A percentile compares a stretch with the other conserved stretches of the same genome.
Conservation (phyloP, 2,329 filamentous ascomycete species). For the Scedosporium minutisporum region DNA sequence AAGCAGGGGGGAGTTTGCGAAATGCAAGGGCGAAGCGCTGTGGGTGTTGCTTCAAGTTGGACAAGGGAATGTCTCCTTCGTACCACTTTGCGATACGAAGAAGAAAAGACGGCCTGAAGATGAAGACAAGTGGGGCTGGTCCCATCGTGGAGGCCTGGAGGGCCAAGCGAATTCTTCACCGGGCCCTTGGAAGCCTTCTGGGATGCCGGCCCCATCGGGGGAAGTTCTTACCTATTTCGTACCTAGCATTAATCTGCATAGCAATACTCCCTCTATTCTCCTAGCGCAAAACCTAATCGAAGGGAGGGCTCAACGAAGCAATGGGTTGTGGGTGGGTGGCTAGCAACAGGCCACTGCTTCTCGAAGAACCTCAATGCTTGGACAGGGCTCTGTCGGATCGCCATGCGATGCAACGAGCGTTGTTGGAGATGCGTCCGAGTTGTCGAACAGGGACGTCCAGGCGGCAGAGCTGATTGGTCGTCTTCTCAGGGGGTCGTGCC, state of each 20-base stretch:
- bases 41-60: not conserved
- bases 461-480: not conserved
- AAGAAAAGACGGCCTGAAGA: not conserved
- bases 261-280: too few relatives aligned
- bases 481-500: not conserved
- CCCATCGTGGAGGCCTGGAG: not conserved
- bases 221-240: not conserved
- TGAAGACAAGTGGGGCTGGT: not conserved
- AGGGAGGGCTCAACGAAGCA: not conserved
- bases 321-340: too few relatives aligned
- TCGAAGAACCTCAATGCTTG: not conserved
- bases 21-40: not conserved
- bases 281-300: too few relatives aligned
- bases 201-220: not conserved
- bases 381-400: constrained; percentile 3
- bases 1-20: not conserved
- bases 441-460: not conserved
- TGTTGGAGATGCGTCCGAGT: constrained; percentile 4
- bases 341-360: too few relatives aligned
- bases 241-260: not conserved
- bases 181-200: too few relatives aligned
- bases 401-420: constrained; percentile 4
- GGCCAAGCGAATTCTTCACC: not conserved
- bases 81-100: not conserved
- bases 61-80: not conserved